Evolutionary conservation across 768 basidiomycete genomes (phyloP).

Genomic region (Tulasnella calospora): DNA sequence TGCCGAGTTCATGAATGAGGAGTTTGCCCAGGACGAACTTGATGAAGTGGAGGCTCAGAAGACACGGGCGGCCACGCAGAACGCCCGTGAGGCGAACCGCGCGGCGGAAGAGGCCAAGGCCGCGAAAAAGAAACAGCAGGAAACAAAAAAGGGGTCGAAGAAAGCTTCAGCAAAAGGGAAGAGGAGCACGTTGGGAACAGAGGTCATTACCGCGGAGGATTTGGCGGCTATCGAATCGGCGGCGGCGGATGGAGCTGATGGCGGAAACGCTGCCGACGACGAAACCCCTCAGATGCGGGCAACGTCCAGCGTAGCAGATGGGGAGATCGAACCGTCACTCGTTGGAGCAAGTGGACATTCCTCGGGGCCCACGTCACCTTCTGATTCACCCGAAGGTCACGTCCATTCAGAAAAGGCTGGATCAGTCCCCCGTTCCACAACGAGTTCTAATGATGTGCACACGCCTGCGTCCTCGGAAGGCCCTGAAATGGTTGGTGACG

Average conservation of each 20-base stretch:
- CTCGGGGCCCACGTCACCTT: background rate
- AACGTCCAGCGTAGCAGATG: background rate
- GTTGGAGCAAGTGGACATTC: background rate
- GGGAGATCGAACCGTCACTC: background rate
- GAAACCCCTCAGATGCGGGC: background rate
- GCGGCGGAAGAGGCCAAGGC: slow-evolving; percentile 30
- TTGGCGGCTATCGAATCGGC: background rate
- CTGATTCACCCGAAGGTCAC: background rate
- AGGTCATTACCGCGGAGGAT: slow-evolving; percentile 2
- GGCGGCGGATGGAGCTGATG: background rate
- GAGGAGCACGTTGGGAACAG: slow-evolving; percentile 13
- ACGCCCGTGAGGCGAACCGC: slow-evolving; percentile 21
- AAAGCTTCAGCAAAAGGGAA: slow-evolving; percentile 6
- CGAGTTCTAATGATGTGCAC: background rate
- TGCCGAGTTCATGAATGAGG: slow-evolving; percentile 75
- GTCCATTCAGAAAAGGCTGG: background rate
- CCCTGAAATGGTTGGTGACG: background rate
- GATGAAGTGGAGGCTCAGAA: slow-evolving; percentile 63
- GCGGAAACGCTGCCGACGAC: background rate
- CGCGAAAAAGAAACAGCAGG: slow-evolving; percentile 22
- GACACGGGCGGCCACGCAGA: background rate
- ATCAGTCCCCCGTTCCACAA: background rate
- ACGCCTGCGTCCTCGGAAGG: background rate
- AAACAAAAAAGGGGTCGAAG: background rate
- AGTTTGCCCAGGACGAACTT: slow-evolving; percentile 65